These are phyloP conservation scores for Podila verticillata DNA, from an alignment of 192 early-diverging fungal genomes.

Conservation along the genomic window DNA sequence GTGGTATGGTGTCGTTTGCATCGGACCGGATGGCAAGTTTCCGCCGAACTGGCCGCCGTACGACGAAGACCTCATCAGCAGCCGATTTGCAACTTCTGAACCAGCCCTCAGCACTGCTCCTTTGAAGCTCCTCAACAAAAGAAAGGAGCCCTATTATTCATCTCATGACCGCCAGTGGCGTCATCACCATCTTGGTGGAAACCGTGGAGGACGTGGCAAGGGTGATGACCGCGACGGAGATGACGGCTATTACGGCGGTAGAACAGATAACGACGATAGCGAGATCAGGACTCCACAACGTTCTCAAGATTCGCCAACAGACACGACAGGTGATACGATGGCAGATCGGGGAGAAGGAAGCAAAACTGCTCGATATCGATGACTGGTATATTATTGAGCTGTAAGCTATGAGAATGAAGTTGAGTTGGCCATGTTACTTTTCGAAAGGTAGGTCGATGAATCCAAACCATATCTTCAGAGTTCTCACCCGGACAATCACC, in stretches of 20 bases:
- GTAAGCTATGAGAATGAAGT: conserved; percentile 2
- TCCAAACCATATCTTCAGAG: no score
- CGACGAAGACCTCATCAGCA: conserved; percentile 30
- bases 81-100: neutral
- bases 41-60: conserved; percentile 31
- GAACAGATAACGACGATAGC: neutral
- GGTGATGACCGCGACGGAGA: neutral
- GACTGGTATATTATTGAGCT: conserved; percentile 43
- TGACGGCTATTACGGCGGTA: neutral
- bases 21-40: conserved; percentile 34
- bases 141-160: neutral
- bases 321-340: neutral
- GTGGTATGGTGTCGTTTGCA: conserved; percentile 41
- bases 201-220: neutral
- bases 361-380: neutral
- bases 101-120: neutral
- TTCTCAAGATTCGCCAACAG: neutral
- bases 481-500: no score
- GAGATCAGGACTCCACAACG: neutral
- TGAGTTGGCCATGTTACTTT: neutral
- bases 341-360: neutral
- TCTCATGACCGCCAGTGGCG: neutral
- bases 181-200: neutral
- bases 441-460: neutral
- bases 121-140: neutral